Evolutionary conservation across 2,329 filamentous ascomycete species (phyloP).

Genomic region (Didymella keratinophila): DNA sequence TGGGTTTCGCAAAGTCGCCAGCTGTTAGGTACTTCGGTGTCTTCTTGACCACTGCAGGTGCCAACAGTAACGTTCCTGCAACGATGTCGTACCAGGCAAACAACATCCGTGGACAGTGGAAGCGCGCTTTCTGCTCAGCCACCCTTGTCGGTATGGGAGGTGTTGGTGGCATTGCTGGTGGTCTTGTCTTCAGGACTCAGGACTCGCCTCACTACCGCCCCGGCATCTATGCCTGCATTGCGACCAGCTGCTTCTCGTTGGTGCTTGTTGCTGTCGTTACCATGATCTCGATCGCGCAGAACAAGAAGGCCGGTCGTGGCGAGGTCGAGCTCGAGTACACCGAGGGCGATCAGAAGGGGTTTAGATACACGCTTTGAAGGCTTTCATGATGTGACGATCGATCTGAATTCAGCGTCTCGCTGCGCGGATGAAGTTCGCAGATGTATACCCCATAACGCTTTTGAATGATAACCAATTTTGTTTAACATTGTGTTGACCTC

Average conservation of each 20-base stretch:
- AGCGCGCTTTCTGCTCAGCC: conserved; percentile 79
- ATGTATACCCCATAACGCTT: conserved; percentile 3
- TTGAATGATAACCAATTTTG: neutral
- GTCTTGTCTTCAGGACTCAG: conserved; percentile 68
- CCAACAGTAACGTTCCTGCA: conserved; percentile 78
- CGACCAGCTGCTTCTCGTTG: conserved; percentile 49
- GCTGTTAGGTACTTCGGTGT: conserved; percentile 75
- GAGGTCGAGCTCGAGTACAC: conserved; percentile 53
- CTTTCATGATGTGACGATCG: neutral
- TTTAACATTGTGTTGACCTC: neutral
- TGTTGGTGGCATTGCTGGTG: conserved; percentile 79
- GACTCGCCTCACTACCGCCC: conserved; percentile 47
- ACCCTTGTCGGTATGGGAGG: conserved; percentile 79
- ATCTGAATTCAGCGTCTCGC: neutral
- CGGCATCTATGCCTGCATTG: conserved; percentile 51
- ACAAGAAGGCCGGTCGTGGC: conserved; percentile 51
- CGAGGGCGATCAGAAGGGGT: conserved; percentile 45
- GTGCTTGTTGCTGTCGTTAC: conserved; percentile 45
- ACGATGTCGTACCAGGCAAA: conserved; percentile 84
- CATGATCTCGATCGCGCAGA: conserved; percentile 46
- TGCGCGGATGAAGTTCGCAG: neutral
- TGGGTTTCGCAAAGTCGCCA: conserved; percentile 69
- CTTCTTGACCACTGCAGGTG: conserved; percentile 77
- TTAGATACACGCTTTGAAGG: conserved; percentile 43
- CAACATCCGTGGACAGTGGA: conserved; percentile 89